Conservation (phyloP, 306 rosid species). For the Purshia tridentata region DNA sequence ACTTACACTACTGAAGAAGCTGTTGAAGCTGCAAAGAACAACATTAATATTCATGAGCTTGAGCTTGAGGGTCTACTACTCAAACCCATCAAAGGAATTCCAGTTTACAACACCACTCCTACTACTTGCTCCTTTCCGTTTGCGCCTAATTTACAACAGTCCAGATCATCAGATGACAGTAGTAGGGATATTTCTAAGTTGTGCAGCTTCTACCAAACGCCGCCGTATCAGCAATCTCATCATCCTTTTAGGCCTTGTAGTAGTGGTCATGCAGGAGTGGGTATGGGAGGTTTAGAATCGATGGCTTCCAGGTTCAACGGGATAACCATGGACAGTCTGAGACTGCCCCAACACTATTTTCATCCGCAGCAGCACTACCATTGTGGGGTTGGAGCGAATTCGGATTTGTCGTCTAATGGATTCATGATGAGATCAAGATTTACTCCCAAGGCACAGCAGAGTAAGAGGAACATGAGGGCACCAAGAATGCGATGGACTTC, state of each 20-base stretch:
- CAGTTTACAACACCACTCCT: slow-evolving; percentile 42
- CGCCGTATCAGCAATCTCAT: slow-evolving; percentile 22
- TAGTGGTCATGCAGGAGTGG: not conserved
- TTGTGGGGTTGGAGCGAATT: slow-evolving; percentile 21
- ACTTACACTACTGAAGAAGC: no score
- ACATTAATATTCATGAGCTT: no score
- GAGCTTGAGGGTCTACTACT: not conserved
- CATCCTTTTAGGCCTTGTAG: slow-evolving; percentile 21
- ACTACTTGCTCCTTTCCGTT: slow-evolving; percentile 28
- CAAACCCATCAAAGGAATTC: slow-evolving; percentile 66
- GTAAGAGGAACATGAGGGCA: slow-evolving; percentile 73
- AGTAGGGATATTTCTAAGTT: slow-evolving; percentile 19
- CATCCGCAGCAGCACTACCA: slow-evolving; percentile 16
- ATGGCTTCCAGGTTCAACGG: slow-evolving; percentile 47
- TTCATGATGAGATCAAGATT: slow-evolving; percentile 50
- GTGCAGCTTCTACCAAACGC: slow-evolving; percentile 28
- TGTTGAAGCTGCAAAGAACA: no score
- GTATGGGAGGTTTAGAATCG: slow-evolving; percentile 30
- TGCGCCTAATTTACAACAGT: not conserved
- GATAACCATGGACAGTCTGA: slow-evolving; percentile 46
- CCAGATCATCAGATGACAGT: not conserved
- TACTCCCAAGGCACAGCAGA: slow-evolving; percentile 41
- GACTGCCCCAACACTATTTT: slow-evolving; percentile 22
- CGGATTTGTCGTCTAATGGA: slow-evolving; percentile 47
- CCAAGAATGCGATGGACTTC: slow-evolving; percentile 98